Base-by-base conservation (phyloP, 164 flowering plant species). In the Tinospora cordifolia region DNA sequence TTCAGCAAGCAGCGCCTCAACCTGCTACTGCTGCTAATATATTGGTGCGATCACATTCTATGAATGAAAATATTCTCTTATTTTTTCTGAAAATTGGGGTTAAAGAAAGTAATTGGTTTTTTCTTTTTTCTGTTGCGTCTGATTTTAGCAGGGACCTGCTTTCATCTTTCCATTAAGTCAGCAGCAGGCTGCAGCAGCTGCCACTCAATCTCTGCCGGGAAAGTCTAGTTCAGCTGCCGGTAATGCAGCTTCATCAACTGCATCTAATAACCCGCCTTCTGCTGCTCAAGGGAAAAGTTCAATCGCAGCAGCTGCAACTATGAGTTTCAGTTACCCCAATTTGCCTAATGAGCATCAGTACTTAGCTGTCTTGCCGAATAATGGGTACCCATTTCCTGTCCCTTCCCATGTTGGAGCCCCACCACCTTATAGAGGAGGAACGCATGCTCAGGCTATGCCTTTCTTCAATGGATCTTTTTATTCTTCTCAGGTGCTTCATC, bases 401-500 rank as follows among this genome's bases (percentile, higher is more conserved):
- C 90, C 96, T 3, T 76, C 91, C 0, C 92, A 85, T 71, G 87
- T 87, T 17, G 97, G 97, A 2, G 88, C 84, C 21, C 81, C 89
- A 0, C 90, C 91, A 3, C 78, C 88, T 65, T 92, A 84, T 69
- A 77, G 97, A 80, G 81, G 78, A 71, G 95, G 93, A 63, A 39
- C 79, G 26, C 92, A 83, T 75, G 71, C 85, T 58, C 98, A 87
- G 75, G 76, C 90, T 1, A 67, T 92, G 84, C 96, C 94, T 0
- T 84, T 86, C 76, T 89, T 86, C 78, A 89, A 82, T 79, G 94
- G 93, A 13, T 70, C 94, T 8, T 91, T 87, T 81, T 95, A 87
- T 77, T 68, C 99, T 24, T 81, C 99, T n/a, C 99, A 85, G 74
- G 86, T 93, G 88, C 76, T 91, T 7, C 99, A 87, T 77, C 96